Conservation (phyloP, 139 green algal genomes). For the Chlamydomonas sp. region DNA sequence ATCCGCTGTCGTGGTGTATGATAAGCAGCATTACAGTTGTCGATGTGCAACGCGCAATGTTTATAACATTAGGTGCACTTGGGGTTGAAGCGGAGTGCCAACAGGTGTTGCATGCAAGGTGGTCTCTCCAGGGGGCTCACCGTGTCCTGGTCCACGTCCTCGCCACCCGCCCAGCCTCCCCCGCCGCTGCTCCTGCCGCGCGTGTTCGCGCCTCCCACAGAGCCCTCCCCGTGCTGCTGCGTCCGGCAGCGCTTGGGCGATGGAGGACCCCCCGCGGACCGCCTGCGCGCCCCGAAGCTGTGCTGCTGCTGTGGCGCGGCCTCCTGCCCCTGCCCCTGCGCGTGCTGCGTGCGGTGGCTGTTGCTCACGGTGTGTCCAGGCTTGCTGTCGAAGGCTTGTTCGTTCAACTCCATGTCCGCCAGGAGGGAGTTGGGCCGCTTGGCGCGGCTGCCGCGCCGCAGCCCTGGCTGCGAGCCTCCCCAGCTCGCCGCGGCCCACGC, state of each 20-base stretch:
- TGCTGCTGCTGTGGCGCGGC: not conserved
- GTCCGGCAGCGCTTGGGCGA: constrained; percentile 24
- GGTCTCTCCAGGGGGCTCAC: no score
- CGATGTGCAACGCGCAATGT: no score
- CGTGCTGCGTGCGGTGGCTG: not conserved
- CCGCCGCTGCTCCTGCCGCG: not conserved
- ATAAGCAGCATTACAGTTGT: no score
- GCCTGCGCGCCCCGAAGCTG: not conserved
- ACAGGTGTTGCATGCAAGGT: no score
- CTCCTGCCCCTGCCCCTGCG: not conserved
- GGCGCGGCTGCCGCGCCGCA: constrained; percentile 19
- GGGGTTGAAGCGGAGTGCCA: no score
- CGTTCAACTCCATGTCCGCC: constrained; percentile 16
- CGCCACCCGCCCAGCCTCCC: not conserved
- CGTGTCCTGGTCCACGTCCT: no score
- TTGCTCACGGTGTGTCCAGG: not conserved
- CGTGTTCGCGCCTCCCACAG: not conserved
- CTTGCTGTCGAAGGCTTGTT: not conserved
- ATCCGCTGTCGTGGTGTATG: no score
- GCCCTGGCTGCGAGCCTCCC: not conserved
- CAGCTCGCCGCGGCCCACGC: no score
- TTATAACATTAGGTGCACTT: no score
- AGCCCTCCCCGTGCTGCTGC: not conserved
- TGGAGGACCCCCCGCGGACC: not conserved
- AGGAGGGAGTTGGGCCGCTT: constrained; percentile 31